These are phyloP conservation scores for Chaetomium sp. DNA, from an alignment of 2,329 filamentous ascomycete species.

Conservation along the genomic window DNA sequence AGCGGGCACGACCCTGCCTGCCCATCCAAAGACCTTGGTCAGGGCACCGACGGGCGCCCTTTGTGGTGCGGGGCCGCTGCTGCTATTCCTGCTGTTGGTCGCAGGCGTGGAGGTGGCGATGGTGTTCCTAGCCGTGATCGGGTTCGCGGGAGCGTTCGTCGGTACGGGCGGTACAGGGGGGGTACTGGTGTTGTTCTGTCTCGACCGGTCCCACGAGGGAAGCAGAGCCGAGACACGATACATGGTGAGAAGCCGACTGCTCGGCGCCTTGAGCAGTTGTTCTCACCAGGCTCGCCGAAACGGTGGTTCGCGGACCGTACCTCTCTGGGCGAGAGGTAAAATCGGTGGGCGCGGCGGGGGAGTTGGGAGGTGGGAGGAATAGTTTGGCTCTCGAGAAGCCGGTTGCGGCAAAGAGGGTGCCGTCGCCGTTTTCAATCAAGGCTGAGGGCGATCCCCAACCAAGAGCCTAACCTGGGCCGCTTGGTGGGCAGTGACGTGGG, in stretches of 20 bases:
- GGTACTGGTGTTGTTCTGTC: slow-evolving; percentile 14
- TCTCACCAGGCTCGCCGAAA: slow-evolving; percentile 5
- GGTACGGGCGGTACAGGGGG: no score
- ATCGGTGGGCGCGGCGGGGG: background rate
- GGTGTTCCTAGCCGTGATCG: background rate
- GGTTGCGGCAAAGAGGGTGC: background rate
- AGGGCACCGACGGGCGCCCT: slow-evolving; percentile 16
- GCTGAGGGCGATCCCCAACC: background rate
- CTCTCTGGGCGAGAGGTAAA: no score
- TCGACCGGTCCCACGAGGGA: slow-evolving; percentile 33
- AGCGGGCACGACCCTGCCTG: slow-evolving; percentile 22
- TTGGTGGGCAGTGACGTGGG: slow-evolving; percentile 13
- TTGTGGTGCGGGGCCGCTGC: background rate
- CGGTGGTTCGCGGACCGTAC: background rate
- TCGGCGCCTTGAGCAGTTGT: slow-evolving; percentile 4
- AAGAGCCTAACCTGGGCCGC: slow-evolving; percentile 2
- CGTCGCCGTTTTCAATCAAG: slow-evolving; percentile 10
- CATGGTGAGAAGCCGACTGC: slow-evolving; percentile 24
- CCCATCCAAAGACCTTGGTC: slow-evolving; percentile 31
- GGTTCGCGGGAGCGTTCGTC: background rate
- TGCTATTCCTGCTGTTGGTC: slow-evolving; percentile 7
- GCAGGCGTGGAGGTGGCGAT: slow-evolving; percentile 3
- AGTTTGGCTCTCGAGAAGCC: background rate
- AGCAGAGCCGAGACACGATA: slow-evolving; percentile 42
- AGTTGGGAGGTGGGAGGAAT: background rate